phyloP scores from a whole-genome alignment of 2,329 filamentous ascomycete genomes.

The Fusarium sp. region DNA sequence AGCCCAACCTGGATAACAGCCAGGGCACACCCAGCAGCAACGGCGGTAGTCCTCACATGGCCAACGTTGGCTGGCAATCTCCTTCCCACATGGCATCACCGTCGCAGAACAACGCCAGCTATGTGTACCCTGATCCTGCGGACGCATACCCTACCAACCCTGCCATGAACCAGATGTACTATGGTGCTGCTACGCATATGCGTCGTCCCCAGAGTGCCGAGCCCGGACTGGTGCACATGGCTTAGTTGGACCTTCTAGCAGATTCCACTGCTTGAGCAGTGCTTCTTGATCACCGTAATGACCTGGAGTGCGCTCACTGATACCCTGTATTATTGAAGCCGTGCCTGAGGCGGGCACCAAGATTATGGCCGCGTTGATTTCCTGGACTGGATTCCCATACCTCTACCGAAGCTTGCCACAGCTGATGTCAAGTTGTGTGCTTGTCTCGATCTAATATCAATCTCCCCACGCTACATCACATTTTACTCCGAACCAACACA shows the following conservation, averaged over 20 bases:
- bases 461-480: slow-evolving; percentile 8
- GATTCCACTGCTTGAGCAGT: slow-evolving; percentile 24
- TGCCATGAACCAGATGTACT: slow-evolving; percentile 78
- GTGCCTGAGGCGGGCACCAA: slow-evolving; percentile 29
- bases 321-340: slow-evolving; percentile 45
- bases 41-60: slow-evolving; percentile 89
- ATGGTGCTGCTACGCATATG: slow-evolving; percentile 73
- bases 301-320: slow-evolving; percentile 34
- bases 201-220: slow-evolving; percentile 83
- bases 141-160: slow-evolving; percentile 75
- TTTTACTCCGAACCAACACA: slow-evolving; percentile 15
- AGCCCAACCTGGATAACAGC: slow-evolving; percentile 85
- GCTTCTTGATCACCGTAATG: slow-evolving; percentile 13
- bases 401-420: slow-evolving; percentile 30
- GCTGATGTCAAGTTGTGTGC: slow-evolving; percentile 38
- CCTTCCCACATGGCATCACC: slow-evolving; percentile 81
- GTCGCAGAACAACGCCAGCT: slow-evolving; percentile 75
- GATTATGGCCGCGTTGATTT: slow-evolving; percentile 38
- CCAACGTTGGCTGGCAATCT: slow-evolving; percentile 85
- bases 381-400: slow-evolving; percentile 39
- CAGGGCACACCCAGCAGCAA: slow-evolving; percentile 76
- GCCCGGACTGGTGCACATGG: slow-evolving; percentile 63
- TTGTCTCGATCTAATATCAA: slow-evolving; percentile 43
- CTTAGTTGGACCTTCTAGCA: slow-evolving; percentile 48
- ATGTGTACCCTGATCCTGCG: slow-evolving; percentile 82